A percentile compares a stretch with the other conserved stretches of the same genome.
Conservation (phyloP, 768 basidiomycete species). For the Roridomyces roridus region DNA sequence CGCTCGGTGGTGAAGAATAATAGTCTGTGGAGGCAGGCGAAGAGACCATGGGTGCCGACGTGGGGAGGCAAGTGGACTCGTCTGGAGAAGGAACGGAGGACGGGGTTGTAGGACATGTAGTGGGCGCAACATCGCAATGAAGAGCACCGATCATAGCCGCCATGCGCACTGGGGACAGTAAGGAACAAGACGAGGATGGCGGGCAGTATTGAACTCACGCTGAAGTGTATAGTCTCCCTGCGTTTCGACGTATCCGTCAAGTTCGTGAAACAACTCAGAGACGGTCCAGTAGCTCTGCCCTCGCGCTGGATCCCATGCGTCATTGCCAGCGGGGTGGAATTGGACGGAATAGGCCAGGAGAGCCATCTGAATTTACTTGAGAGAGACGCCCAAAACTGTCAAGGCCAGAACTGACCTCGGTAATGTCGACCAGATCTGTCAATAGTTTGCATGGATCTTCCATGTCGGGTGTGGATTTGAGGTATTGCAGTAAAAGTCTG, state of each 20-base stretch:
- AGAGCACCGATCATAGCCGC: background rate
- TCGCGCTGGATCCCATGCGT: background rate
- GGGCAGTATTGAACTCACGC: background rate
- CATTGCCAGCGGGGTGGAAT: background rate
- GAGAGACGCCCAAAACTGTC: no score
- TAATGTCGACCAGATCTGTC: no score
- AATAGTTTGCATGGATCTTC: no score
- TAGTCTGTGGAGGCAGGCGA: no score
- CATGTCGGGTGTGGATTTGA: no score
- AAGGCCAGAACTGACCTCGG: no score
- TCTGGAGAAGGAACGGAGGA: no score
- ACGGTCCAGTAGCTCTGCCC: background rate
- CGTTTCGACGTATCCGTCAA: background rate
- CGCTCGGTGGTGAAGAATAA: no score
- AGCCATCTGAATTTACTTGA: background rate
- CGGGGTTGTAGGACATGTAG: background rate
- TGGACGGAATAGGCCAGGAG: background rate
- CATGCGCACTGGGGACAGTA: slow-evolving; percentile 3
- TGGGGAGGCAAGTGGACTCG: no score
- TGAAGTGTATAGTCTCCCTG: slow-evolving; percentile 5
- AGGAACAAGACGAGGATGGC: background rate
- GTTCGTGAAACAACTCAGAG: background rate
- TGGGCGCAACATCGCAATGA: no score
- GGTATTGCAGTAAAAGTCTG: no score
- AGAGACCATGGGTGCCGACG: no score